Base-by-base conservation (phyloP, 805 yeast genomes). In the Candida sonorensis region DNA sequence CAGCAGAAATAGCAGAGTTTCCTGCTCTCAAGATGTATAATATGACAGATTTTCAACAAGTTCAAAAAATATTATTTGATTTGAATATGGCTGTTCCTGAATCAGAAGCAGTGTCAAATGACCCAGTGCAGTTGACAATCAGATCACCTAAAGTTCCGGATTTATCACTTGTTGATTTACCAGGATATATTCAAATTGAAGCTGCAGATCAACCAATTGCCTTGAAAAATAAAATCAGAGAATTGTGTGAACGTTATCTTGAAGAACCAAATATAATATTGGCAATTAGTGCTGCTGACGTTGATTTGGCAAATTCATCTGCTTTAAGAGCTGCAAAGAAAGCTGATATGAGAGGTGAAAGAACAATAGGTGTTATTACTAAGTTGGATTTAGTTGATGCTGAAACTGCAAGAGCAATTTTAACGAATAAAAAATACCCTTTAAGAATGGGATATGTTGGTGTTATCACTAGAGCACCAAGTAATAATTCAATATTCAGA, bases 221-320 rank as follows among this genome's bases (percentile, higher is more conserved):
- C 36, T 68, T 92, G 38, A 90, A 90, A 50, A 68, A 70, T 19
- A 83, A 78, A 51, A 92, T 92, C 45, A 66, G 84, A 37, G 75
- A 69, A 32, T 64, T 92, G 19, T 92, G 97, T 59, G 83, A 83
- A 44, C 75, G 76, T 53, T 92, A 92, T 51, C 67, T 92, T 39
- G 85, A 82, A 49, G 79, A 81, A 11, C 99, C 99, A 15, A 92
- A 92, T 51, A 85, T 92, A 31, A 92, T 92, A 25, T 66, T 92
- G 46, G 98, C 98, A 0, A 92, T 94, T 17, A 85, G 95, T 9
- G 86, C 98, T 0, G 98, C 98, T 0, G 97, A 92, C 59, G 99
- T 92, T 2, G 99, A 92, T 64, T 65, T 92, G 48, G 98, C 98
- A 1, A 92, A 92, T 56, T 86, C 97, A 20, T 75, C 96, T 2